These are phyloP conservation scores for Echinochloa phyllopogon DNA, from an alignment of 176 grass and related monocot species.

Conservation along the genomic window DNA sequence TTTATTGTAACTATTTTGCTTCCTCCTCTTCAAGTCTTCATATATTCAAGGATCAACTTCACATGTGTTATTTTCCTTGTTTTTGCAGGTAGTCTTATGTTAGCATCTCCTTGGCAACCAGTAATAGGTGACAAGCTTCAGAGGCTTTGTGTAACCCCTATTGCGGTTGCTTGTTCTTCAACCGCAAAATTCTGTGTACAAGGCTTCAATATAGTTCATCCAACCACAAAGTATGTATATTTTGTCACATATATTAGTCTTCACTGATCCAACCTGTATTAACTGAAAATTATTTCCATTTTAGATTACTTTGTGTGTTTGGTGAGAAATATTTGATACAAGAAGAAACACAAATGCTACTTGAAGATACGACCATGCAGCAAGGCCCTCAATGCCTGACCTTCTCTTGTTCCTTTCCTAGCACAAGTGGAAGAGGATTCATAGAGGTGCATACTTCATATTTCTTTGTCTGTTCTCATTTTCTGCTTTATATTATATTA, in stretches of 20 bases:
- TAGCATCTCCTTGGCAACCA: conserved; percentile 61
- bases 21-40: not conserved
- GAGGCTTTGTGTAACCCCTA: conserved; percentile 63
- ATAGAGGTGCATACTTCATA: conserved; percentile 67
- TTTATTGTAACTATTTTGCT: not conserved
- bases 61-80: conserved; percentile 31
- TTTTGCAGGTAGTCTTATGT: conserved; percentile 65
- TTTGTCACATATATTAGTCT: not conserved
- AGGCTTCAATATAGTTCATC: conserved; percentile 77
- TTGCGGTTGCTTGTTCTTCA: conserved; percentile 68
- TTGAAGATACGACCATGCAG: conserved; percentile 38
- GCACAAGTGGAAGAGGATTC: conserved; percentile 75
- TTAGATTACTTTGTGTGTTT: conserved; percentile 80
- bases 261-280: not conserved
- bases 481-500: not conserved
- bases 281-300: conserved; percentile 22
- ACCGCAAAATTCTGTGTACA: conserved; percentile 65
- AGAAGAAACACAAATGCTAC: conserved; percentile 61
- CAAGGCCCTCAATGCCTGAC: conserved; percentile 61
- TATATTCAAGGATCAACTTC: not conserved
- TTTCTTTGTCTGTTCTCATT: conserved; percentile 23
- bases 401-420: conserved; percentile 84
- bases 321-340: conserved; percentile 79
- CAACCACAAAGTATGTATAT: conserved; percentile 64
- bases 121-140: conserved; percentile 53